Base-by-base conservation (phyloP, 129 eudicot species). In the Apium graveolens region DNA sequence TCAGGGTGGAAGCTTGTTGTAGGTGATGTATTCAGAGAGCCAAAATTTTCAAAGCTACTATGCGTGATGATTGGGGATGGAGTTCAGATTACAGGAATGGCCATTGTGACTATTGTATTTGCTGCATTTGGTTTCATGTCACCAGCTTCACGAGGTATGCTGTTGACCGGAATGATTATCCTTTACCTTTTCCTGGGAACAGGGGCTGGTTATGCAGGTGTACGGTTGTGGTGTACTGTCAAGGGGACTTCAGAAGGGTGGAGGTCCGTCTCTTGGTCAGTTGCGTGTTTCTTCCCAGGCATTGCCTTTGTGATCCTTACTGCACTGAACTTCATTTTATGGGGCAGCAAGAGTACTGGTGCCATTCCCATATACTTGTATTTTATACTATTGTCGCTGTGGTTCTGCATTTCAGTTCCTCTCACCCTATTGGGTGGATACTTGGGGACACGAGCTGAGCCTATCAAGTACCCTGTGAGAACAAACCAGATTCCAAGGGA, bases 1-100 rank as follows among this genome's bases (percentile, higher is more conserved):
- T 89, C 93, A 18, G 93, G 93, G 34, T 89, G 93, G 93, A 89
- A 89, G 84, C 93, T 89, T 80, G 93, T 89, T 24, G 93, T 89
- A 11, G 93, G 90, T 77, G 93, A 89, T 60, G 93, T 89, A 37
- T 89, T 89, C 18, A 85, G 93, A 38, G 93, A 89, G 51, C 93
- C 93, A 53, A 89, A 80, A 37, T 78, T 80, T 66, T 74, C 90
- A 17, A 89, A 86, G 84, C 84, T 89, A 13, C 55, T 89, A n/a
- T 89, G 86, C 46, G 90, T 89, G 37, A 89, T 89, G 89, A 71
- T 89, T 34, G 93, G 93, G 31, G 86, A 89, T 44, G 93, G 93
- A 39, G 84, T 89, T 35, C 93, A 89, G 71, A 89, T 89, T 66
- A 83, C 87, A 4, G 93, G 93, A 79, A 89, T 89, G 93, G 81